Evolutionary conservation across 352 stramenopile genomes (phyloP), one percentile per base, ranked within the genome.

Genomic region (Phytophthora sp.): DNA sequence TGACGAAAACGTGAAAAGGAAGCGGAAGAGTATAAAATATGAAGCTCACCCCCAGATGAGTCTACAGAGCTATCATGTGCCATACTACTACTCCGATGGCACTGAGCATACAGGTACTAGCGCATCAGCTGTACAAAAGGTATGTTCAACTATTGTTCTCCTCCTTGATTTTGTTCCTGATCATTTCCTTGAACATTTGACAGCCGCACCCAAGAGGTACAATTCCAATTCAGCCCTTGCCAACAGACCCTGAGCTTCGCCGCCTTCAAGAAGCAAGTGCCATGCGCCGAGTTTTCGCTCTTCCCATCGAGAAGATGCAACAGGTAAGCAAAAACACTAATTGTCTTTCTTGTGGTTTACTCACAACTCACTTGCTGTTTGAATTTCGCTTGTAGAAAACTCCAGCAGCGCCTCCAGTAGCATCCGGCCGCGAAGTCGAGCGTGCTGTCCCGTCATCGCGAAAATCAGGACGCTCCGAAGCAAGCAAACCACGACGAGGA

Each of bases 231-330:
- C 66, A 88, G 31, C 35, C 63, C 4, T 50, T 79, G 48, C 77
- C 79, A 50, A 30, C 57, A 0, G 83, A 92, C 28, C 79, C 79
- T 0, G 83, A 92, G 48, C 77, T 85, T n/a, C 65, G 72, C 9
- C 72, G 79, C 32, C 61, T 89, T 12, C 66, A 89, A 52, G 54
- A 79, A 35, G 73, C 71, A 10, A 58, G 54, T 27, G 51, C 69
- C n/a, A 62, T 62, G 27, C 74, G 76, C 5, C 71, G 63, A 39
- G 69, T 68, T 11, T 64, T 72, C 23, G 49, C 51, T 2, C 56
- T 72, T 6, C 44, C 58, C n/a, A 31, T 38, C 13, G 64, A 72
- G 13, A 72, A 68, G 27, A 37, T 68, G 23, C 17, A 24, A 39
- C 32, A 39, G 32, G 32, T 32, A 32, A 32, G 28, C 28, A 32